These are phyloP conservation scores for Aspergillus terreus DNA, from an alignment of 2,329 filamentous ascomycete species.

Conservation along the genomic window DNA sequence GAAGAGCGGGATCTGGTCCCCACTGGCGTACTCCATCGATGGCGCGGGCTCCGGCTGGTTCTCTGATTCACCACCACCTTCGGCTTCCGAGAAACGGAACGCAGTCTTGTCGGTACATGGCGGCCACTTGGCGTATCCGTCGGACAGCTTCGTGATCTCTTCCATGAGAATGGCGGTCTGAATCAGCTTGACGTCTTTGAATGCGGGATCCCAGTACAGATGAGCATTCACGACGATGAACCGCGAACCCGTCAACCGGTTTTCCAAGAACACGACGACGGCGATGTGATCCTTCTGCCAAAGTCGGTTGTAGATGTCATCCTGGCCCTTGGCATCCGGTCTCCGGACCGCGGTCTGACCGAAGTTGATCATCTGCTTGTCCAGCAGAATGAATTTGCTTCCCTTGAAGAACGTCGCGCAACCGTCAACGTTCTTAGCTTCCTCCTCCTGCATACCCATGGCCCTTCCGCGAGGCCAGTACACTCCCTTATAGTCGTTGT, in stretches of 20 bases:
- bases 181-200: constrained; percentile 92
- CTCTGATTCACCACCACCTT: constrained; percentile 42
- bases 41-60: constrained; percentile 62
- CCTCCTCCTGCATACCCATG: constrained; percentile 85
- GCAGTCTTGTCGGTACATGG: constrained; percentile 73
- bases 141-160: constrained; percentile 77
- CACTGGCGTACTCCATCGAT: constrained; percentile 80
- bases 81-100: constrained; percentile 50
- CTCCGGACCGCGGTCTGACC: constrained; percentile 87
- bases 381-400: constrained; percentile 87
- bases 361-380: constrained; percentile 93
- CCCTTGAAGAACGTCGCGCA: constrained; percentile 97
- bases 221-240: constrained; percentile 93
- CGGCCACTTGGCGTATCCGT: constrained; percentile 77
- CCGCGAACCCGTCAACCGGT: constrained; percentile 81
- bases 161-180: constrained; percentile 96
- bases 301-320: constrained; percentile 96
- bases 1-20: constrained; percentile 82
- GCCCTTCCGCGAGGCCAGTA: constrained; percentile 89
- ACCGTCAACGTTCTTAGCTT: constrained; percentile 86
- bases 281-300: constrained; percentile 99
- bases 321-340: constrained; percentile 94
- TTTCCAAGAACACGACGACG: constrained; percentile 88
- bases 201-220: constrained; percentile 87
- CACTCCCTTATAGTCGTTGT: constrained; percentile 87